Evolutionary conservation across 139 green algal genomes (phyloP).

Genomic region (Haematococcus lacustris): DNA sequence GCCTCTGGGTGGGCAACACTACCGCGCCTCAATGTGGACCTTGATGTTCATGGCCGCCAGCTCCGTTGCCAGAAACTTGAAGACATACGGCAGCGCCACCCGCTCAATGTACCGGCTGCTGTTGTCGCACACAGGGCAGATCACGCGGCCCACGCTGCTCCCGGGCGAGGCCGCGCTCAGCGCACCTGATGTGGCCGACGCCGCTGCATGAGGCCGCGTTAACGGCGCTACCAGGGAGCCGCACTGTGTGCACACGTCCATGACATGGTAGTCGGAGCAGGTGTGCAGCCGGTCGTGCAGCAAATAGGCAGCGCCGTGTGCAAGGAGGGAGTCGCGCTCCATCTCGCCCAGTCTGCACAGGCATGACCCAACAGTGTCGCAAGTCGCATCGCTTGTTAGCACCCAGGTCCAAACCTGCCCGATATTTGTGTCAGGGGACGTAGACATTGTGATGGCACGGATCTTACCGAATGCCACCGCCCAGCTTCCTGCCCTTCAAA

Average conservation of each 20-base stretch:
- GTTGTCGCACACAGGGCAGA: constrained; percentile 55
- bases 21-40: no score
- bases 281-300: constrained; percentile 79
- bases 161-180: background rate
- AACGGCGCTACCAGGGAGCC: constrained; percentile 69
- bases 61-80: constrained; percentile 78
- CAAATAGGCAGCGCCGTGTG: constrained; percentile 91
- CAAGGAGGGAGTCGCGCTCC: constrained; percentile 94
- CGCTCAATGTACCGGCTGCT: constrained; percentile 52
- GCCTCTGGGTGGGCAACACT: no score
- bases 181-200: background rate
- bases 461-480: background rate
- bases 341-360: constrained; percentile 87
- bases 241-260: constrained; percentile 80
- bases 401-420: background rate
- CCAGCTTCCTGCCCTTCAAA: background rate
- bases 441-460: background rate
- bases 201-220: constrained; percentile 38
- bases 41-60: constrained; percentile 90
- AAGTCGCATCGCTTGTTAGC: background rate
- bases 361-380: background rate
- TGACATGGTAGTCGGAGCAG: constrained; percentile 81
- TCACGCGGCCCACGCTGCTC: constrained; percentile 12
- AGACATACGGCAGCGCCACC: constrained; percentile 80
- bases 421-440: background rate